Conservation (phyloP, 1,284 basidiomycete genomes). For the Microbotryomycetes sp. region DNA sequence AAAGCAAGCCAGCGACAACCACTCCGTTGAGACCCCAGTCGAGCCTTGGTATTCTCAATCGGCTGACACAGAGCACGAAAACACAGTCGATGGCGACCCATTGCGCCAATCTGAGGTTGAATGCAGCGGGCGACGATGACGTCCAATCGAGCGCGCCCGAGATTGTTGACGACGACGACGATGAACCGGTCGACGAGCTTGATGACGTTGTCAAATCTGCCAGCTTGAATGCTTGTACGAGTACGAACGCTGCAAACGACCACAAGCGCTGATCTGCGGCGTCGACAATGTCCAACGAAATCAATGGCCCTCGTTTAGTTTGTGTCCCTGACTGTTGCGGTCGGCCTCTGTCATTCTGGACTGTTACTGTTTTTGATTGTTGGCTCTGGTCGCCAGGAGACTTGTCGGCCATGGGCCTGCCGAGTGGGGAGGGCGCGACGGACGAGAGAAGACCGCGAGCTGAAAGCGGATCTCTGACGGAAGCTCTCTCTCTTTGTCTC, state of each 20-base stretch:
- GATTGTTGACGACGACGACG: constrained; percentile 55
- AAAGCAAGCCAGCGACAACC: constrained; percentile 52
- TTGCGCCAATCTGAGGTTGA: constrained; percentile 52
- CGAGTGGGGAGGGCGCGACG: background rate
- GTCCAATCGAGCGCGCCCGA: constrained; percentile 50
- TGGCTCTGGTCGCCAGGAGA: background rate
- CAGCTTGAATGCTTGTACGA: constrained; percentile 46
- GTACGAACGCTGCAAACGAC: constrained; percentile 47
- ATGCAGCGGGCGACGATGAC: constrained; percentile 50
- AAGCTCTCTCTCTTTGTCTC: background rate
- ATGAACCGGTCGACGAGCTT: background rate
- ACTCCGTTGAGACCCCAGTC: constrained; percentile 50
- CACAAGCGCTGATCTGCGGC: constrained; percentile 52
- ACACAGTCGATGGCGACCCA: constrained; percentile 64
- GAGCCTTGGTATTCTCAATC: constrained; percentile 69
- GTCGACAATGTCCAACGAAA: constrained; percentile 42
- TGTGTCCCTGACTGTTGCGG: background rate
- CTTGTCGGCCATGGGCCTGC: background rate
- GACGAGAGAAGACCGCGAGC: background rate
- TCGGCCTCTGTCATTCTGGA: background rate
- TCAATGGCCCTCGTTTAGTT: constrained; percentile 35
- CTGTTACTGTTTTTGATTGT: background rate
- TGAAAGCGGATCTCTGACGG: too few species aligned
- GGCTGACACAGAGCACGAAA: constrained; percentile 56
- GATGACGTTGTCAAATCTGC: constrained; percentile 8